phyloP scores from a whole-genome alignment of 345 rosid genomes.

The Moringa oleifera region DNA sequence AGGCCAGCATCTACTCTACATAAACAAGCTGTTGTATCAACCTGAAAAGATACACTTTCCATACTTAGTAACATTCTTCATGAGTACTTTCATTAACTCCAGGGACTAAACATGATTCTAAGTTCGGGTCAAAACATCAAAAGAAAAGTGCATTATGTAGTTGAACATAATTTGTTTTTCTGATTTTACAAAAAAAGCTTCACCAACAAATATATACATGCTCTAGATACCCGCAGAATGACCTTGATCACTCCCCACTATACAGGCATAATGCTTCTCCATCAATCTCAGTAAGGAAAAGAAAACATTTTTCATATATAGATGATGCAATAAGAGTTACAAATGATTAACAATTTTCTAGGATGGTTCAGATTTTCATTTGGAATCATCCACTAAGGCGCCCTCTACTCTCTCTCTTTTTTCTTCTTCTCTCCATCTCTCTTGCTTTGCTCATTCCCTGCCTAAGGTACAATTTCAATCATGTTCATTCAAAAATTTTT shows the following conservation, averaged over 20 bases:
- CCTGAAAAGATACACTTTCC: slow-evolving; percentile 36
- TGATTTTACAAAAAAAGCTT: background rate
- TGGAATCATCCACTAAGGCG: too few relatives aligned
- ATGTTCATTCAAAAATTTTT: background rate
- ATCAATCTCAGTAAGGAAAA: too few relatives aligned
- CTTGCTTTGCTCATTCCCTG: too few relatives aligned
- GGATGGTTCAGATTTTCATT: too few relatives aligned
- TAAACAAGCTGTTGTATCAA: slow-evolving; percentile 67
- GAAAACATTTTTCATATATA: too few relatives aligned
- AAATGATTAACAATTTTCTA: too few relatives aligned
- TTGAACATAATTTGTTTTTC: background rate
- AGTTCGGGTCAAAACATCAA: slow-evolving; percentile 3
- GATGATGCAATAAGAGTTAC: too few relatives aligned
- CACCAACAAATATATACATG: background rate
- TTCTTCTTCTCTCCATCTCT: too few relatives aligned
- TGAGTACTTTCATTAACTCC: background rate
- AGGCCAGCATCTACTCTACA: slow-evolving; percentile 76
- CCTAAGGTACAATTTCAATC: background rate
- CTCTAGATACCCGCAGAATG: too few relatives aligned
- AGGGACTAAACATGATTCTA: slow-evolving; percentile 1
- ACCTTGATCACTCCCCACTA: too few relatives aligned
- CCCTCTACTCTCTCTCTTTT: too few relatives aligned
- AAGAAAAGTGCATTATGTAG: background rate
- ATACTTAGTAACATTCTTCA: slow-evolving; percentile 1
- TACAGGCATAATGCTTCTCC: too few relatives aligned